phyloP scores from a whole-genome alignment of 2,329 filamentous ascomycete genomes.

The Sporothrix sp. region DNA sequence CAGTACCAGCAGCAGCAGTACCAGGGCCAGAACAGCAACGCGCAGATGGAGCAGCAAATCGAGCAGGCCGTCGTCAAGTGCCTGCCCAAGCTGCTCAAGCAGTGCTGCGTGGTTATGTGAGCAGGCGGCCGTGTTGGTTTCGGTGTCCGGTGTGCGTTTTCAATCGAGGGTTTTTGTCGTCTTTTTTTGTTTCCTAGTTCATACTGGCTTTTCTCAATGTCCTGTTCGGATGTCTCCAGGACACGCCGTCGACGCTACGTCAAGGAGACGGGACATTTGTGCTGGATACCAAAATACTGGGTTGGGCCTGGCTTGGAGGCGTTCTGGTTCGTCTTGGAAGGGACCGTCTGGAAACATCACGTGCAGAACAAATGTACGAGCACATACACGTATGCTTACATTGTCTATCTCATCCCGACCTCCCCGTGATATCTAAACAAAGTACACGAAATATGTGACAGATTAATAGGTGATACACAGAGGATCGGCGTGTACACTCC shows the following conservation, averaged over 20 bases:
- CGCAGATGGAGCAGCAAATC: conserved; percentile 50
- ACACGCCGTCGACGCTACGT: no score
- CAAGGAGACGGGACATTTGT: not conserved
- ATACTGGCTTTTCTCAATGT: not conserved
- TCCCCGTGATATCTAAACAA: not conserved
- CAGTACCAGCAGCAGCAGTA: conserved; percentile 33
- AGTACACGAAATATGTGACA: conserved; percentile 2
- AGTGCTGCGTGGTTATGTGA: conserved; percentile 69
- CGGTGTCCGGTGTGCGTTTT: not conserved
- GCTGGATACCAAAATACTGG: not conserved
- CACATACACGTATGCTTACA: no score
- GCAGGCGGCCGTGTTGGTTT: not conserved
- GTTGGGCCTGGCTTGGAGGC: no score
- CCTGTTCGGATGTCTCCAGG: not conserved
- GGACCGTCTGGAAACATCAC: no score
- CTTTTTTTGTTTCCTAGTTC: not conserved
- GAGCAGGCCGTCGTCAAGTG: conserved; percentile 37
- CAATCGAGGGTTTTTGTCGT: not conserved
- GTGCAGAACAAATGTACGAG: no score
- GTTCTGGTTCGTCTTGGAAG: no score
- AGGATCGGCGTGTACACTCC: not conserved
- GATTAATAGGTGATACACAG: conserved; percentile 3
- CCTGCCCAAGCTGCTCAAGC: conserved; percentile 49
- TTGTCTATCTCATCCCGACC: not conserved
- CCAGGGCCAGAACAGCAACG: conserved; percentile 29